A percentile compares a stretch with the other conserved stretches of the same genome.
These are phyloP conservation scores for Aspergillus cejpii DNA, from an alignment of 2,329 filamentous ascomycete species.

Conservation along the genomic window DNA sequence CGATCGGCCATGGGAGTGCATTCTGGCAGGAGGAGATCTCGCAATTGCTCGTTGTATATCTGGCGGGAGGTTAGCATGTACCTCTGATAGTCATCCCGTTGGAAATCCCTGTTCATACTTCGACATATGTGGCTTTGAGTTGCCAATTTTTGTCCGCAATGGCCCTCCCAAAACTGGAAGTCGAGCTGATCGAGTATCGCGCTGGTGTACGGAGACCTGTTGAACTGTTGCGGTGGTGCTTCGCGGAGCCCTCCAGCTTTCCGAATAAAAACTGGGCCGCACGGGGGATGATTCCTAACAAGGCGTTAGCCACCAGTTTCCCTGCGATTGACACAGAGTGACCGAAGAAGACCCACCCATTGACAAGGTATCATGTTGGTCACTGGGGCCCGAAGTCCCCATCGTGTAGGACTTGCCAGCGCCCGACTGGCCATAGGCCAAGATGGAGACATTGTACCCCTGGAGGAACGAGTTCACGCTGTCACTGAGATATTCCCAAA, in stretches of 20 bases:
- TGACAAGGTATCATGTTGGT: conserved; percentile 61
- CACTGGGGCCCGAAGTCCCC: conserved; percentile 82
- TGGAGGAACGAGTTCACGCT: conserved; percentile 85
- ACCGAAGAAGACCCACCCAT: conserved; percentile 60
- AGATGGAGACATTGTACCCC: conserved; percentile 95
- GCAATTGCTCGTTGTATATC: conserved; percentile 95
- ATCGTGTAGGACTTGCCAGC: conserved; percentile 98
- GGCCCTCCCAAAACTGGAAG: conserved; percentile 43
- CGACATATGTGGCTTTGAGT: conserved; percentile 85
- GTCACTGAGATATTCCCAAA: conserved; percentile 91
- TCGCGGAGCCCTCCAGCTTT: conserved; percentile 59
- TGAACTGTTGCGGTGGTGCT: conserved; percentile 57
- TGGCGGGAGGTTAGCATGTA: conserved; percentile 34
- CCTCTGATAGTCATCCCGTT: not conserved
- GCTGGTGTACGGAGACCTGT: conserved; percentile 74
- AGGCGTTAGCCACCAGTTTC: not conserved
- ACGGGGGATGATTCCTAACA: conserved; percentile 82
- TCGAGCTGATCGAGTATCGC: conserved; percentile 61
- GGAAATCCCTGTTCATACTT: too few relatives aligned
- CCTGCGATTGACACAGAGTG: not conserved
- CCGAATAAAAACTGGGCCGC: conserved; percentile 84
- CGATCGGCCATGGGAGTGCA: conserved; percentile 63
- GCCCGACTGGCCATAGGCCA: conserved; percentile 95
- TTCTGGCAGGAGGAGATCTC: conserved; percentile 81
- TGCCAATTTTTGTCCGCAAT: conserved; percentile 71